Evolutionary conservation across 768 basidiomycete species (phyloP).

Genomic region (Crucibulum laeve): DNA sequence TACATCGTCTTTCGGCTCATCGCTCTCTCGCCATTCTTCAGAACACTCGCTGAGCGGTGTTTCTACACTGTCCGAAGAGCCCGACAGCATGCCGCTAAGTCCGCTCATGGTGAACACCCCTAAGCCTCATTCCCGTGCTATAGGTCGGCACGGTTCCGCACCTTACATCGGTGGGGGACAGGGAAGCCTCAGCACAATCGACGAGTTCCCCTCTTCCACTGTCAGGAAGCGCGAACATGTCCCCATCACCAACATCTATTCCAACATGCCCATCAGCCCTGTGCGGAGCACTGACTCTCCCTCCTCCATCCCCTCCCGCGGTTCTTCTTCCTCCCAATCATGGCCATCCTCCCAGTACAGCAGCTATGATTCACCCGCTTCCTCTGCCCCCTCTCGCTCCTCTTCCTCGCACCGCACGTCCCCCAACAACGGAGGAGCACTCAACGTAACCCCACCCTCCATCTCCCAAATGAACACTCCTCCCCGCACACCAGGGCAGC

Average conservation of each 20-base stretch:
- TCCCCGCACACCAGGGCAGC: no score
- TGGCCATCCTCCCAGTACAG: no score
- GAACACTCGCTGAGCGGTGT: slow-evolving; percentile 13
- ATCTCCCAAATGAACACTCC: no score
- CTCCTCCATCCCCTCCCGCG: not conserved
- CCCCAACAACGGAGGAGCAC: no score
- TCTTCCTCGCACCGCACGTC: no score
- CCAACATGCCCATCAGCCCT: not conserved
- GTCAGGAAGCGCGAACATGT: slow-evolving; percentile 23
- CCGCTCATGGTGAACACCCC: slow-evolving; percentile 35
- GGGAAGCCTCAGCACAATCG: no score
- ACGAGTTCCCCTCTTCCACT: slow-evolving; percentile 27
- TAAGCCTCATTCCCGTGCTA: slow-evolving; percentile 17
- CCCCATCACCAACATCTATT: slow-evolving; percentile 5
- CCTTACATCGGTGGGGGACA: slow-evolving; percentile 26
- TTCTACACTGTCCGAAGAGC: slow-evolving; percentile 37
- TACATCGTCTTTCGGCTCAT: slow-evolving; percentile 8
- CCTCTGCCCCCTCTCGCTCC: no score
- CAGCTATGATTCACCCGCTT: no score
- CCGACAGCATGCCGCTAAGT: slow-evolving; percentile 39
- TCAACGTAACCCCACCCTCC: no score
- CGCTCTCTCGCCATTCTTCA: slow-evolving; percentile 26
- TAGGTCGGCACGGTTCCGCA: slow-evolving; percentile 27
- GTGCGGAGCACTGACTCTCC: not conserved
- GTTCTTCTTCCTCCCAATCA: slow-evolving; percentile 4